Evolutionary conservation across 1,139 yeast genomes (phyloP).

Genomic region (Sugiyamaella castrensis): DNA sequence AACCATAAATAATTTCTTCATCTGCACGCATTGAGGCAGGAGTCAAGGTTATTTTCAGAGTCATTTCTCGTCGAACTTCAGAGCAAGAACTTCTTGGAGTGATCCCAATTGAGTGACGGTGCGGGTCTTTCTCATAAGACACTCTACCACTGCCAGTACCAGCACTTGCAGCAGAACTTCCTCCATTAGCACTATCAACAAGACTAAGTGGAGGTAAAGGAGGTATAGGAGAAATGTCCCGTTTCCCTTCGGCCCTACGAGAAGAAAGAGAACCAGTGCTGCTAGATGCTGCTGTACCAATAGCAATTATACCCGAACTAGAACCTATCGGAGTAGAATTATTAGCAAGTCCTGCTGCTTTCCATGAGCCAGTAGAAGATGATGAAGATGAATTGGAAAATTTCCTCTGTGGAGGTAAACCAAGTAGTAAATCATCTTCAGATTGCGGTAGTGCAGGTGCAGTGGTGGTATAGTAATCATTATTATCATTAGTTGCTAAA

Average conservation of each 20-base stretch:
- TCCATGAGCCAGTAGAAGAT: constrained; percentile 1
- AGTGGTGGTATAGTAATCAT: neutral
- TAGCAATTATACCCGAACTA: too few relatives aligned
- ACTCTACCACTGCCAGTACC: neutral
- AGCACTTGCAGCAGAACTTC: neutral
- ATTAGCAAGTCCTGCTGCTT: neutral
- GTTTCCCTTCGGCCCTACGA: neutral
- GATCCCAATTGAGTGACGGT: too few relatives aligned
- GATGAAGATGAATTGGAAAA: constrained; percentile 5
- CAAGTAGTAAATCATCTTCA: neutral
- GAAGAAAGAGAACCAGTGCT: neutral
- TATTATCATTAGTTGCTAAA: neutral
- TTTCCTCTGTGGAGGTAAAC: constrained; percentile 1
- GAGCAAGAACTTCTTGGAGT: neutral
- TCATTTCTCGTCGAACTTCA: constrained; percentile 27
- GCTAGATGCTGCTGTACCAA: neutral
- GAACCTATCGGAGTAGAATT: too few relatives aligned
- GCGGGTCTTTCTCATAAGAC: neutral
- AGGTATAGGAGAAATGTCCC: constrained; percentile 1
- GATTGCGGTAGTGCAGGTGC: too few relatives aligned
- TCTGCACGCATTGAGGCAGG: constrained; percentile 35
- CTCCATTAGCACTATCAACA: constrained; percentile 1
- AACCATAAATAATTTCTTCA: constrained; percentile 33
- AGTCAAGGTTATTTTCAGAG: constrained; percentile 34
- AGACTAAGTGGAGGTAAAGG: constrained; percentile 6